A percentile compares a stretch with the other conserved stretches of the same genome.
Conservation (phyloP, 2,329 filamentous ascomycete genomes). For the Penicillium expansum region DNA sequence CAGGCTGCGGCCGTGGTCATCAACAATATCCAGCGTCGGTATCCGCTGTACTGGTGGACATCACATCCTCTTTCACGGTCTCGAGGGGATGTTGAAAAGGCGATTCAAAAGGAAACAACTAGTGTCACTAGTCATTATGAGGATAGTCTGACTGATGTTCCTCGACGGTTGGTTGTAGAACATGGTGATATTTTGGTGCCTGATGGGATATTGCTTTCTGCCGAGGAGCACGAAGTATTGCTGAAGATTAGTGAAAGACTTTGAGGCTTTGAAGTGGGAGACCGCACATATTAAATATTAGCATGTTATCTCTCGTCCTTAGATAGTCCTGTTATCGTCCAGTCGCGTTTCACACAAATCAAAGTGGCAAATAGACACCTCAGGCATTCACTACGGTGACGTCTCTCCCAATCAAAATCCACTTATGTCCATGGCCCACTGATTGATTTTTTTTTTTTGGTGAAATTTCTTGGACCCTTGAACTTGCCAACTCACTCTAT, state of each 20-base stretch:
- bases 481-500: neutral
- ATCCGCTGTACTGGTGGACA: constrained; percentile 67
- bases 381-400: constrained; percentile 7
- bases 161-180: constrained; percentile 31
- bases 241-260: constrained; percentile 36
- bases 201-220: constrained; percentile 34
- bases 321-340: neutral
- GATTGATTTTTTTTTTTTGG: constrained; percentile 13
- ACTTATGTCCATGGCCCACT: constrained; percentile 1
- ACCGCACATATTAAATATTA: neutral
- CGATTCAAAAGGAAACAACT: constrained; percentile 16
- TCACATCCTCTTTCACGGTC: constrained; percentile 27
- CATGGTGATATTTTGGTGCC: constrained; percentile 33
- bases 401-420: constrained; percentile 10
- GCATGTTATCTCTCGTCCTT: neutral
- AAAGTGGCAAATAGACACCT: constrained; percentile 7
- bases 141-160: constrained; percentile 23
- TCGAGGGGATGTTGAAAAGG: constrained; percentile 21
- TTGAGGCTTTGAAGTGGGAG: constrained; percentile 25
- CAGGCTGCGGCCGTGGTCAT: constrained; percentile 60
- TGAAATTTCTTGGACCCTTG: neutral
- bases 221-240: constrained; percentile 33
- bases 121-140: constrained; percentile 21
- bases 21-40: constrained; percentile 67
- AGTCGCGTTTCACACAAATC: constrained; percentile 4